Conservation (phyloP, 257 asterid species). For the Fraxinus quadrangulata region DNA sequence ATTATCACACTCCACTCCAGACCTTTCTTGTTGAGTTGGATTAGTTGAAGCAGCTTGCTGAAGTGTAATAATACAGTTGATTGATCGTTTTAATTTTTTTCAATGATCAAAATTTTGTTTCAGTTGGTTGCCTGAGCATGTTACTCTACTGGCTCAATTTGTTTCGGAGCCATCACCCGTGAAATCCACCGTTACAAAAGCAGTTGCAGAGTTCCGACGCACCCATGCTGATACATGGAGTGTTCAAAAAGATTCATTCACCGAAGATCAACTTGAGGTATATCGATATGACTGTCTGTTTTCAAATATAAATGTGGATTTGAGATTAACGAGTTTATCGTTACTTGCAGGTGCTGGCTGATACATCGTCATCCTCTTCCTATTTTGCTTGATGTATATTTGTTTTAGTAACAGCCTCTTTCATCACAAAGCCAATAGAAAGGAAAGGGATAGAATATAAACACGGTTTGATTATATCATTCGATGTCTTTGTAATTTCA, state of each 20-base stretch:
- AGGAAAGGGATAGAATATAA: constrained; percentile 5
- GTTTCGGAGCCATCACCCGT: constrained; percentile 90
- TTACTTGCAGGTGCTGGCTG: constrained; percentile 83
- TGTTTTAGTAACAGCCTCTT: constrained; percentile 11
- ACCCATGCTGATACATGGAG: constrained; percentile 99
- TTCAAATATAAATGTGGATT: constrained; percentile 11
- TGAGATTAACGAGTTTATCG: constrained; percentile 11
- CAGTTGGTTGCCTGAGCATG: constrained; percentile 98
- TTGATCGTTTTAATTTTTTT: neutral
- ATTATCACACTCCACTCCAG: neutral
- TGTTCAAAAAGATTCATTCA: constrained; percentile 82
- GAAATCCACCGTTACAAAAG: constrained; percentile 97
- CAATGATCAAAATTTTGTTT: constrained; percentile 22
- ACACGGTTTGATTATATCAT: neutral
- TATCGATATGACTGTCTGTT: constrained; percentile 2
- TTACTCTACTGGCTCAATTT: constrained; percentile 82
- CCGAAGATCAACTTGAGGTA: constrained; percentile 99
- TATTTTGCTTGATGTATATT: constrained; percentile 71
- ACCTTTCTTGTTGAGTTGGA: neutral
- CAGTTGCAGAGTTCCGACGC: constrained; percentile 95
- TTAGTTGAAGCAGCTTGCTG: neutral
- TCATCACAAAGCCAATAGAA: constrained; percentile 13
- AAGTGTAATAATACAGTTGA: constrained; percentile 6
- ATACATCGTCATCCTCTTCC: constrained; percentile 96
- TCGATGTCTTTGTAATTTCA: constrained; percentile 12